Conservation (phyloP, 108 stramenopile genomes). For the Phaeodactylum tricornutum region DNA sequence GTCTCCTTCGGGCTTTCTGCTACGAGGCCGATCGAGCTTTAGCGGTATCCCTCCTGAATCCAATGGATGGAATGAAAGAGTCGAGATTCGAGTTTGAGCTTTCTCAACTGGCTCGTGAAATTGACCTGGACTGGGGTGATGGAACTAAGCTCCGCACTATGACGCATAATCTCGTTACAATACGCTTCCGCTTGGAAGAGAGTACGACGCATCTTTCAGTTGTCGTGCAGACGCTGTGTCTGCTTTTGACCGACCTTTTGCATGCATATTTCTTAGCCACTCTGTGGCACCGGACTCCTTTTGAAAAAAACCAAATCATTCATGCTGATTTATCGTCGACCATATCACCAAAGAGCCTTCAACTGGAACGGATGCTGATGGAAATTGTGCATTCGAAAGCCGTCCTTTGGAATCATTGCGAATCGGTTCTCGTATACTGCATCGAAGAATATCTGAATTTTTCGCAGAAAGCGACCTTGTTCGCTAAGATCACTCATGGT, state of each 20-base stretch:
- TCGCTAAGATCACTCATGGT: conserved; percentile 5
- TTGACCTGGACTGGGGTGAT: conserved; percentile 12
- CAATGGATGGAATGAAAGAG: conserved; percentile 12
- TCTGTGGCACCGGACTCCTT: not conserved
- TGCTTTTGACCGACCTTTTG: conserved; percentile 16
- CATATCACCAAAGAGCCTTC: not conserved
- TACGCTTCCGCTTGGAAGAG: conserved; percentile 37
- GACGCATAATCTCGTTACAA: conserved; percentile 37
- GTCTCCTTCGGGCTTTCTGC: conserved; percentile 8
- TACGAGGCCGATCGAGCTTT: conserved; percentile 33
- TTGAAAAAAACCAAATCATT: not conserved
- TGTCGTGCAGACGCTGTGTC: conserved; percentile 32
- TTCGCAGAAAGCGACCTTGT: conserved; percentile 17
- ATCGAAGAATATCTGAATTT: conserved; percentile 31
- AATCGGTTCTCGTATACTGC: conserved; percentile 24
- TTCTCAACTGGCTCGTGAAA: conserved; percentile 7
- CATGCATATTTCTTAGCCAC: not conserved
- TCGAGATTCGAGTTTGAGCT: conserved; percentile 28
- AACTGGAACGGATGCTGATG: not conserved
- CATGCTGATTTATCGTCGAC: not conserved
- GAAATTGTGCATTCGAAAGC: not conserved
- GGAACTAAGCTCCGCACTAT: conserved; percentile 8
- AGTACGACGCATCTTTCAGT: conserved; percentile 16
- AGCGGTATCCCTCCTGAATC: conserved; percentile 34
- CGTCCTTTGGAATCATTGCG: conserved; percentile 9